A percentile compares a stretch with the other conserved stretches of the same genome.
These are phyloP conservation scores for Telfairia occidentalis DNA, from an alignment of 331 rosid genomes.

Conservation along the genomic window DNA sequence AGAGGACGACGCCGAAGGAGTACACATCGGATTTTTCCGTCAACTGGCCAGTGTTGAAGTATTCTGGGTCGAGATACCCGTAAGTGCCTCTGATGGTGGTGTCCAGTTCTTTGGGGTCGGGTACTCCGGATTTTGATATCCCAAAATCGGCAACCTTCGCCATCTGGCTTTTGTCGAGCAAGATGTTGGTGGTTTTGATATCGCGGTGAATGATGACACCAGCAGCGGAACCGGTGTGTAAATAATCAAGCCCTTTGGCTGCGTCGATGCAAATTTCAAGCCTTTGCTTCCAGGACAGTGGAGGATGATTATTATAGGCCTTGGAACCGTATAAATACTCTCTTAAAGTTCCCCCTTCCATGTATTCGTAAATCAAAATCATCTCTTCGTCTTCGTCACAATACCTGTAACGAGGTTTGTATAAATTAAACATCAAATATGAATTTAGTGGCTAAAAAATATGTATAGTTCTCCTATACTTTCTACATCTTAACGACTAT, in stretches of 20 bases:
- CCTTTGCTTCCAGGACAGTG: conserved; percentile 17
- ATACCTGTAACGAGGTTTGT: no score
- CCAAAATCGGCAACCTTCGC: conserved; percentile 20
- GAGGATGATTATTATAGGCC: background rate
- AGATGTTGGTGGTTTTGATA: conserved; percentile 17
- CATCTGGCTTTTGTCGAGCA: background rate
- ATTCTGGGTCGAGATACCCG: conserved; percentile 15
- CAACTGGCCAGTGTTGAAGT: background rate
- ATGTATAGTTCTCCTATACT: no score
- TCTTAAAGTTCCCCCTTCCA: conserved; percentile 18
- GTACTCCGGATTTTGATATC: background rate
- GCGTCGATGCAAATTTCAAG: conserved; percentile 16
- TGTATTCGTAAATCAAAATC: conserved; percentile 20
- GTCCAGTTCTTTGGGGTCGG: background rate
- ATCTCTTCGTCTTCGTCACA: conserved; percentile 15
- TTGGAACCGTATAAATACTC: conserved; percentile 9
- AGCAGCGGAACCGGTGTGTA: background rate
- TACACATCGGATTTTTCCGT: conserved; percentile 10
- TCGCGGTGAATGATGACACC: conserved; percentile 12
- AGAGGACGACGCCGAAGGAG: conserved; percentile 14
- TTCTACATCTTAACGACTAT: no score
- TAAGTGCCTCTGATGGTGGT: conserved; percentile 5
- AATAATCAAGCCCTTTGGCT: conserved; percentile 16
- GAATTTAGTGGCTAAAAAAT: no score
- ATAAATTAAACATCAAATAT: no score